Base-by-base conservation (phyloP, 768 basidiomycete species). In the Boletus insuetus region DNA sequence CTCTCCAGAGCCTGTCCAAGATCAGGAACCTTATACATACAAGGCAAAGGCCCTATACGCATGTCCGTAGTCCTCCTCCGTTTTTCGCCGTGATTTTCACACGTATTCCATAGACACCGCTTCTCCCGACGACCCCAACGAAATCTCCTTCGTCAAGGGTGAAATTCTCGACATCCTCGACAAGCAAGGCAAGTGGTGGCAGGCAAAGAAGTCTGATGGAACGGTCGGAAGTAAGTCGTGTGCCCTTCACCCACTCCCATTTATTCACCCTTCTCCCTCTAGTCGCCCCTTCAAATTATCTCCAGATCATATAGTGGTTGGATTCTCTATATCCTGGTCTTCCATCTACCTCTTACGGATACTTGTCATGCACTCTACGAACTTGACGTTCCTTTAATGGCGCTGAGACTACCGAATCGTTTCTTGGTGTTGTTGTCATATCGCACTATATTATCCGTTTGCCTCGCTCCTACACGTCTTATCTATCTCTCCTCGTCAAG, bases 131-230 rank as follows among this genome's bases (percentile, higher is more conserved):
- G 97, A 99, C 70, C 91, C 95, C 13, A 97, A 91, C 67, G 97
- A 99, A 74, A 89, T 99, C 39, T 91, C 91, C 46, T 98, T 99
- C 72, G 66, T 75, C 49, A 98, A 98, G 71, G 93, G 94, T 51
- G 96, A 98, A 66, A 77, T 93, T 39, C 82, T 98, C 58, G 94
- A 97, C 58, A 89, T 98, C 51, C 71, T 94, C 54, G 95, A 98
- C 74, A 94, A 92, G 73, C 84, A 91, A 64, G 91, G 91, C 47
- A 91, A 93, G 68, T 93, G 92, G 92, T 94, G 92, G 92, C 91
- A 91, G 65, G 89, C 91, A 35, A 85, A 75, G 66, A 94, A 89
- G 73, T 63, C 78, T 17, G 92, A 94, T 68, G 92, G 90, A 49
- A 68, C 76, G 42, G 66, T 83, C 60, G 90, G 90, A 77, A 92